Conservation (phyloP, 768 basidiomycete genomes). For the Boletus pseudo-olivaceus region DNA sequence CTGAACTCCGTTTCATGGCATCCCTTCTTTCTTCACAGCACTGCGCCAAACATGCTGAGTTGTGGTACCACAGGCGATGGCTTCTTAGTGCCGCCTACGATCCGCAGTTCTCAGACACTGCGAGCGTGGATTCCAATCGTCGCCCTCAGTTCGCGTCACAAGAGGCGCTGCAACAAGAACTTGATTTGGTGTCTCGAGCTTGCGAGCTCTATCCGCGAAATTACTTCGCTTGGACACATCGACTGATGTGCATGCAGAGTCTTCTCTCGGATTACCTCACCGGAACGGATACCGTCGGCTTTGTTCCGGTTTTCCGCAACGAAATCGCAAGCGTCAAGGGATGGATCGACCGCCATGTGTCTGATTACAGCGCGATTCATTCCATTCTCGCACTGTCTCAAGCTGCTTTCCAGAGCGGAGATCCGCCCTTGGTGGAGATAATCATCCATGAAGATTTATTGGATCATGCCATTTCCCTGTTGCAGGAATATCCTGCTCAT, state of each 20-base stretch:
- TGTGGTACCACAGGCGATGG: constrained; percentile 75
- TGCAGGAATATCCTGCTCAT: constrained; percentile 50
- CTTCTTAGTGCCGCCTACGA: constrained; percentile 40
- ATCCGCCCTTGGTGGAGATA: constrained; percentile 1
- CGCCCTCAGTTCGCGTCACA: constrained; percentile 28
- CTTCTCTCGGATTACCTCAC: constrained; percentile 17
- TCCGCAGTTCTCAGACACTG: not conserved
- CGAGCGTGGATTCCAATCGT: not conserved
- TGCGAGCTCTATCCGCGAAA: constrained; percentile 68
- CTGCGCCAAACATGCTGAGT: constrained; percentile 59
- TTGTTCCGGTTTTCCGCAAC: constrained; percentile 33
- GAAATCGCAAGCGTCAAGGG: constrained; percentile 37
- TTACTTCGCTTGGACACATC: constrained; percentile 71
- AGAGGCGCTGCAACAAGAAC: constrained; percentile 42
- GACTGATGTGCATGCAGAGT: constrained; percentile 46
- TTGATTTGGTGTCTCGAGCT: constrained; percentile 44
- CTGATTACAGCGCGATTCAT: constrained; percentile 65
- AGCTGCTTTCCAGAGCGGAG: constrained; percentile 3
- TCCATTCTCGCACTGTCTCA: constrained; percentile 43
- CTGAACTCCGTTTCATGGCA: constrained; percentile 47
- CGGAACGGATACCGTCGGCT: constrained; percentile 9
- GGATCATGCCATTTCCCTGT: constrained; percentile 47
- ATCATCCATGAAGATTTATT: constrained; percentile 4
- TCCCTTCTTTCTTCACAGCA: constrained; percentile 51
- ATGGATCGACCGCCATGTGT: constrained; percentile 65